Evolutionary conservation across 306 rosid species (phyloP), one percentile per base, ranked within the genome.

Genomic region (Datisca glomerata): DNA sequence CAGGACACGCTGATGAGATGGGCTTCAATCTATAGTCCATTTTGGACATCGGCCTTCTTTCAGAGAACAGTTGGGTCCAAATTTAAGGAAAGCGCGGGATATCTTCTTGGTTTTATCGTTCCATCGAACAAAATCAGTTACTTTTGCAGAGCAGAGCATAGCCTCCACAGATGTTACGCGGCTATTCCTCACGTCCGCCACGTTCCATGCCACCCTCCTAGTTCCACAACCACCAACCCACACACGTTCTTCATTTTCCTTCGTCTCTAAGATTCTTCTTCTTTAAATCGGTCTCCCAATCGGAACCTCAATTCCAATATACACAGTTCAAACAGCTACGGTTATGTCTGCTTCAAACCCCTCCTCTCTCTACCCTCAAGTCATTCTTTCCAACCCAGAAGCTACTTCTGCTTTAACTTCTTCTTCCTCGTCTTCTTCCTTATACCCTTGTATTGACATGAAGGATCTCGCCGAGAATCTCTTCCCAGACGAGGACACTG

Each of bases 341-440:
- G 14, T 27, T 12, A 49, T 36, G 43, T 21, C 54, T 53, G 22
- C 21, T 18, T 28, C 43, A n/a, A 32, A 57, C 11, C n/a, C 56
- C 20, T 46, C 38, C 8, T 45, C 68, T 20, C 63, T 74, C 18
- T 79, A 75, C 66, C 91, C 77, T 10, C 60, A 51, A 68, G 66
- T 71, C 19, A 49, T 62, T 20, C 51, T 29, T 22, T 24, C 82
- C 2, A 67, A 69, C 51, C 81, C 80, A 14, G 78, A 66, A 5
- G 51, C 75, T 10, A 31, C 39, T 35, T 68, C 77, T 20, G 48
- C 64, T 9, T 41, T 24, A 1, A 1, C 43, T n/a, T 50, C 73
- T 3, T 52, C 84, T 12, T 43, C 78, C 0, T 35, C 76, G 0
- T 31, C 70, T 0, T 45, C 81, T 13, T 43, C 63, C 1, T 21